phyloP scores from a whole-genome alignment of 2,329 filamentous ascomycete species.

The Penicillium carneum region DNA sequence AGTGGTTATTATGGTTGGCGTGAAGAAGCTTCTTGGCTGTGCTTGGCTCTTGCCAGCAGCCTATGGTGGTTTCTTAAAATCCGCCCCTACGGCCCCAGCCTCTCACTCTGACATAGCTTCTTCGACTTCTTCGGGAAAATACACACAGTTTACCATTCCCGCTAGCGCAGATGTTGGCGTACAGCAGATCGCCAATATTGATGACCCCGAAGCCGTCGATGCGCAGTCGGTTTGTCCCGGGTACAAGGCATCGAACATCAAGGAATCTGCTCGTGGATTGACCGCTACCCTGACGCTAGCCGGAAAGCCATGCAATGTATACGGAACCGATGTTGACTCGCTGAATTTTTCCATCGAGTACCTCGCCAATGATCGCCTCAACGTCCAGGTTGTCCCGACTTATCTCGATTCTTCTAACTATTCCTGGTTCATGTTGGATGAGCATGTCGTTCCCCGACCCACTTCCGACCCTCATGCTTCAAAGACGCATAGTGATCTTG shows the following conservation, averaged over 20 bases:
- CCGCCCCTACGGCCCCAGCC: conserved; percentile 12
- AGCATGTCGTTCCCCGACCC: conserved; percentile 68
- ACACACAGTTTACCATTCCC: conserved; percentile 57
- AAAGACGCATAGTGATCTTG: conserved; percentile 53
- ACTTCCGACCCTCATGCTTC: conserved; percentile 53
- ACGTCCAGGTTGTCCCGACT: conserved; percentile 73
- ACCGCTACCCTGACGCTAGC: conserved; percentile 61
- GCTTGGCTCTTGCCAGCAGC: conserved; percentile 39
- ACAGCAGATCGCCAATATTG: conserved; percentile 66
- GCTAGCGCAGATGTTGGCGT: conserved; percentile 56
- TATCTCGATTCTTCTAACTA: conserved; percentile 67
- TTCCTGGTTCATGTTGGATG: conserved; percentile 72
- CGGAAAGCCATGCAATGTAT: conserved; percentile 71
- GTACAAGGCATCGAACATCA: conserved; percentile 62
- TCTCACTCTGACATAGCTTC: background rate
- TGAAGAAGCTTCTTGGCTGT: conserved; percentile 32
- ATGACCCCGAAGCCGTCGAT: conserved; percentile 69
- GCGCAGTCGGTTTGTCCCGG: conserved; percentile 69
- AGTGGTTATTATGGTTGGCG: conserved; percentile 35
- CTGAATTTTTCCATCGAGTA: conserved; percentile 73
- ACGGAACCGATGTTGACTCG: conserved; percentile 75
- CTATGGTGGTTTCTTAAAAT: conserved; percentile 34
- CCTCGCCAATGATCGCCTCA: conserved; percentile 69
- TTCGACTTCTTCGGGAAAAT: conserved; percentile 30
- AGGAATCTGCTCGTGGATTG: conserved; percentile 57